A percentile compares a stretch with the other conserved stretches of the same genome.
phyloP scores from a whole-genome alignment of 1,284 basidiomycete genomes.

The Microbotryum silenes-acaulis region DNA sequence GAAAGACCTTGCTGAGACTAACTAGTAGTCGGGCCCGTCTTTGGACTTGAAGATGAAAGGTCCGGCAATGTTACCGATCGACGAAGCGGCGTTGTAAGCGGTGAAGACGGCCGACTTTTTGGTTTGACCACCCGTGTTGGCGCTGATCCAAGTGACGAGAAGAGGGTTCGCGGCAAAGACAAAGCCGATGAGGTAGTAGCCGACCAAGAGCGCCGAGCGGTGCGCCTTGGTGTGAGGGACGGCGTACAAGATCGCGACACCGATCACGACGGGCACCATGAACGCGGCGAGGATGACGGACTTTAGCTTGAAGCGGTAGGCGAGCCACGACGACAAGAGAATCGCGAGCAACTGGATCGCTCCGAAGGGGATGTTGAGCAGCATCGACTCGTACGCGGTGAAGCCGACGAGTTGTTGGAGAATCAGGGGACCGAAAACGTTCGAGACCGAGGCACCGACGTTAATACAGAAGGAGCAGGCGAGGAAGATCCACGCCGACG shows the following conservation, averaged over 20 bases:
- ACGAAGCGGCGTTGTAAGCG: constrained; percentile 29
- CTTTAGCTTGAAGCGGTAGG: constrained; percentile 38
- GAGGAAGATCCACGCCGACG: constrained; percentile 41
- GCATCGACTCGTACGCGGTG: constrained; percentile 34
- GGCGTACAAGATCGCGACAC: constrained; percentile 38
- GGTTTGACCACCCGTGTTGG: constrained; percentile 44
- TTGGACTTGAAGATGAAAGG: constrained; percentile 40
- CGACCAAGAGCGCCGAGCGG: constrained; percentile 37
- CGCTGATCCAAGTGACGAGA: constrained; percentile 42
- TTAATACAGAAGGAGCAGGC: constrained; percentile 30
- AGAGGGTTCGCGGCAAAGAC: constrained; percentile 42
- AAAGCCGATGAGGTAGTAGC: constrained; percentile 44
- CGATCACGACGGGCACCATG: constrained; percentile 36
- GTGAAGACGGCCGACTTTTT: constrained; percentile 40
- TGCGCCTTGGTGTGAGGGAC: constrained; percentile 20
- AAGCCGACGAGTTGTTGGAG: constrained; percentile 39
- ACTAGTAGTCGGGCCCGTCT: constrained; percentile 27
- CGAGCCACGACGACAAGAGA: constrained; percentile 36
- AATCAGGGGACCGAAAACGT: constrained; percentile 37
- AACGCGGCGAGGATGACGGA: constrained; percentile 36
- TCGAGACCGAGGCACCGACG: constrained; percentile 17
- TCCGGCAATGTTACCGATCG: constrained; percentile 36
- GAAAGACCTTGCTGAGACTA: neutral
- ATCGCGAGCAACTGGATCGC: constrained; percentile 39
- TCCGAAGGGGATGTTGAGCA: constrained; percentile 45